Evolutionary conservation across 495 filamentous ascomycete species (phyloP).

Genomic region (Talaromyces borbonicus): DNA sequence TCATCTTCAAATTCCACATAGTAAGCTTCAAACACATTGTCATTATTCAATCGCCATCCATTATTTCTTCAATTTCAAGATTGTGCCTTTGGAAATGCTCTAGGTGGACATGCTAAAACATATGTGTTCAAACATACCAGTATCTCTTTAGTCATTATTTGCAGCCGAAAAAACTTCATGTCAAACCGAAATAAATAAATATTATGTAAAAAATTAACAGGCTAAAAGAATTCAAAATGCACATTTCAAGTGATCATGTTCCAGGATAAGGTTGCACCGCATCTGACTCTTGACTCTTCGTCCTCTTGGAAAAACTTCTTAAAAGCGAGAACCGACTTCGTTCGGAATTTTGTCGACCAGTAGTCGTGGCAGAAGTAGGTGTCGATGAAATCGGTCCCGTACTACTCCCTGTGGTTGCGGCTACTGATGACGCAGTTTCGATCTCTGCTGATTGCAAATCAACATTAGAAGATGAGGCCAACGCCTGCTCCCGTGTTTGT

Average conservation of each 20-base stretch:
- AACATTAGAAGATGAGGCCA: constrained; percentile 1
- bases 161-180: no score
- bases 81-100: no score
- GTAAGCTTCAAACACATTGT: no score
- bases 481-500: constrained; percentile 19
- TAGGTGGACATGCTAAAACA: no score
- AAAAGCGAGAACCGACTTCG: constrained; percentile 1
- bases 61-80: no score
- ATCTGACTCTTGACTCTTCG: constrained; percentile 13
- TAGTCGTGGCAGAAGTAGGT: not conserved
- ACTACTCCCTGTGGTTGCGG: not conserved
- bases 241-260: constrained; percentile 28
- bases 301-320: constrained; percentile 12
- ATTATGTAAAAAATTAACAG: no score
- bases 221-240: not conserved
- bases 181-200: no score
- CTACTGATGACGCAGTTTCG: not conserved
- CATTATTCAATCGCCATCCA: no score
- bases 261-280: constrained; percentile 34
- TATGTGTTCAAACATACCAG: no score
- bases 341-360: not conserved
- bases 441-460: constrained; percentile 7
- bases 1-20: no score
- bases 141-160: no score
- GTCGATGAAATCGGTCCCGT: not conserved